These are phyloP conservation scores for Diaporthe longicolla DNA, from an alignment of 2,329 filamentous ascomycete genomes.

Conservation along the genomic window DNA sequence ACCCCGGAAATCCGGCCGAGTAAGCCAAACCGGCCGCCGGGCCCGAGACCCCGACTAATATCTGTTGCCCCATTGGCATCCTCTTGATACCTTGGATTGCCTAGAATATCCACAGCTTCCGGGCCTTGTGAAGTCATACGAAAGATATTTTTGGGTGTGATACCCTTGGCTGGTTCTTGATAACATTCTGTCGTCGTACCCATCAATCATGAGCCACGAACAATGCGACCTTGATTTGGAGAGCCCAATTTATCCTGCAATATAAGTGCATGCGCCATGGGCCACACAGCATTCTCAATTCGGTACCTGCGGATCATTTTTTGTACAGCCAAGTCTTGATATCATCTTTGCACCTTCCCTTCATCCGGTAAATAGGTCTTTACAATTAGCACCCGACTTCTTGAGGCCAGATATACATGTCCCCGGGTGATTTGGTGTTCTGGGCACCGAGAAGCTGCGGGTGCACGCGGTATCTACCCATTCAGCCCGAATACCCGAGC, in stretches of 20 bases:
- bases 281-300: conserved; percentile 27
- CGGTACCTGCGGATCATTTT: conserved; percentile 25
- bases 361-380: conserved; percentile 16
- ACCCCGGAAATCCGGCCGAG: background rate
- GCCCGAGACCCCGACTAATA: background rate
- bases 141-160: background rate
- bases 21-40: background rate
- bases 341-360: background rate
- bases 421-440: conserved; percentile 22
- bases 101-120: no score
- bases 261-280: conserved; percentile 8
- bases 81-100: background rate
- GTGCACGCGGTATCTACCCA: background rate
- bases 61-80: background rate
- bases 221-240: background rate
- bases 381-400: background rate
- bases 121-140: background rate
- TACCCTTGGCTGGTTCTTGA: background rate
- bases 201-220: background rate
- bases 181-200: background rate
- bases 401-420: conserved; percentile 3
- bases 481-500: conserved; percentile 31
- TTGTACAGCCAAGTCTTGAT: background rate
- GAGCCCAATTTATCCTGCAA: conserved; percentile 30
- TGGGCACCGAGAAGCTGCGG: conserved; percentile 3